Evolutionary conservation across 192 early-diverging fungal species (phyloP).

Genomic region (Backusella tarrabulga): DNA sequence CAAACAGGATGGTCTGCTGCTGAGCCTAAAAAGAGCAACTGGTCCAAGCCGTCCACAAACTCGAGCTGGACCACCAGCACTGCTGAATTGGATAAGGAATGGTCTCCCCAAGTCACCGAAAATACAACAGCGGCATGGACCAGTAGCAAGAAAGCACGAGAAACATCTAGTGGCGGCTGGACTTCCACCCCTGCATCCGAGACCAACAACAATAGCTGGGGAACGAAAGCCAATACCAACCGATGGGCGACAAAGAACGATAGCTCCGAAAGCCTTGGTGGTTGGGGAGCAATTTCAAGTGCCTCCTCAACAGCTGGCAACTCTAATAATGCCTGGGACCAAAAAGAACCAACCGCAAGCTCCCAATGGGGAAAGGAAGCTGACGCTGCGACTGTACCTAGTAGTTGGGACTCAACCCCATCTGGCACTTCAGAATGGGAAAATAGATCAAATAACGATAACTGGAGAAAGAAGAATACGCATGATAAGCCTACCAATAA

Average conservation of each 20-base stretch:
- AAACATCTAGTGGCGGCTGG: not conserved
- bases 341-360: not conserved
- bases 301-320: not conserved
- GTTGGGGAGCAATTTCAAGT: not conserved
- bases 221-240: not conserved
- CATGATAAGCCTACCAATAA: not conserved
- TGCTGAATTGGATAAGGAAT: not conserved
- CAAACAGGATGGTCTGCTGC: not conserved
- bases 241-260: not conserved
- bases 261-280: not conserved
- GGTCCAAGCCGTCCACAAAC: not conserved
- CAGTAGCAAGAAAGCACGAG: not conserved
- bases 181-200: not conserved
- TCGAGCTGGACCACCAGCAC: not conserved
- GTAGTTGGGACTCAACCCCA: not conserved
- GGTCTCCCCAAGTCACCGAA: not conserved
- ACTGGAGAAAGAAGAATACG: not conserved
- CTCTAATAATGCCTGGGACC: not conserved
- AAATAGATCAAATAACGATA: not conserved
- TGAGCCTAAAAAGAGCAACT: not conserved
- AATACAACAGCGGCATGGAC: not conserved
- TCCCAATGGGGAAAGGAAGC: not conserved
- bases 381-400: not conserved
- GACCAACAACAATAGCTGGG: constrained; percentile 4
- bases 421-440: not conserved